Percentiles rank a stretch among this genome's conserved stretches.
These are phyloP conservation scores for Lasiodiplodia citricola DNA, from an alignment of 2,329 filamentous ascomycete species.

Conservation along the genomic window DNA sequence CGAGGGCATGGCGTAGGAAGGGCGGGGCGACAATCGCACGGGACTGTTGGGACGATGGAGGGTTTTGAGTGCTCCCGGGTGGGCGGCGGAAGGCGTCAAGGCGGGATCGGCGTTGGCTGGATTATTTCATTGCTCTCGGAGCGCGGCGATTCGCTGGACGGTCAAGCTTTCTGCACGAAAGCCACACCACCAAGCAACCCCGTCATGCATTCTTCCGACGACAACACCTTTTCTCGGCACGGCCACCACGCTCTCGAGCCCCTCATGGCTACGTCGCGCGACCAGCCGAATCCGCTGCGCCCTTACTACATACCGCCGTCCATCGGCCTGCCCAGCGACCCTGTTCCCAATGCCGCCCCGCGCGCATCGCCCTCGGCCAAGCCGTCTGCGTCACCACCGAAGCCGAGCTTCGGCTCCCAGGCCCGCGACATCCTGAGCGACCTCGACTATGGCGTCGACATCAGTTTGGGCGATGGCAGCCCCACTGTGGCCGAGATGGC, in stretches of 20 bases:
- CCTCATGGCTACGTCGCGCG: slow-evolving; percentile 51
- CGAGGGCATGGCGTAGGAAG: slow-evolving; percentile 7
- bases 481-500: slow-evolving; percentile 72
- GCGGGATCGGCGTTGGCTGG: slow-evolving; percentile 13
- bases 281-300: slow-evolving; percentile 66
- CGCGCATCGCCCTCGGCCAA: slow-evolving; percentile 39
- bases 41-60: slow-evolving; percentile 24
- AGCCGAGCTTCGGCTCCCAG: slow-evolving; percentile 61
- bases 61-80: neutral
- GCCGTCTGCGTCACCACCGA: slow-evolving; percentile 43
- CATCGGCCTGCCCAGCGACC: slow-evolving; percentile 62
- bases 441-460: slow-evolving; percentile 88
- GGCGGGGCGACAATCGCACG: neutral
- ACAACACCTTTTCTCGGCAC: neutral
- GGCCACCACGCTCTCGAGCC: slow-evolving; percentile 16
- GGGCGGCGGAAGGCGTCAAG: slow-evolving; percentile 9
- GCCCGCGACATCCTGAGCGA: slow-evolving; percentile 88
- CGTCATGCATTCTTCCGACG: slow-evolving; percentile 18
- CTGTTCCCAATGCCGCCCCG: slow-evolving; percentile 40
- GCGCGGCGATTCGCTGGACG: slow-evolving; percentile 24
- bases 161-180: slow-evolving; percentile 24
- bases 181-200: slow-evolving; percentile 13
- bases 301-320: slow-evolving; percentile 75
- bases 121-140: slow-evolving; percentile 24
- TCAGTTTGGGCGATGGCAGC: slow-evolving; percentile 75